phyloP scores from a whole-genome alignment of 441 rosid genomes.

The Erodium texanum region DNA sequence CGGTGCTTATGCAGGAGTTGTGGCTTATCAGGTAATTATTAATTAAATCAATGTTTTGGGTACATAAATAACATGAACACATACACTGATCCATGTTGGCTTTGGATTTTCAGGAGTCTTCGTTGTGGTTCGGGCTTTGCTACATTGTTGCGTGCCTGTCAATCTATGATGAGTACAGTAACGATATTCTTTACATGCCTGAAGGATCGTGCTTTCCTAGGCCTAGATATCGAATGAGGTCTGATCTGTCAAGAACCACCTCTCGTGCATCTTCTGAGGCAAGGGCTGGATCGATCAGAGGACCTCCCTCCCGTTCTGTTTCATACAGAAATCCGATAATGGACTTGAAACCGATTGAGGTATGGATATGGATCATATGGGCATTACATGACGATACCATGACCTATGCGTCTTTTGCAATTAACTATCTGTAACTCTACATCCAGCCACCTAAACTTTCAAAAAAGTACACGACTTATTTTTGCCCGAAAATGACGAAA shows the following conservation, averaged over 20 bases:
- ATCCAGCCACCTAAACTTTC: too few relatives aligned
- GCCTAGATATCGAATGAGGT: constrained; percentile 49
- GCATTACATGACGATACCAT: background rate
- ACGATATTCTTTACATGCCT: constrained; percentile 79
- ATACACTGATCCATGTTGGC: constrained; percentile 6
- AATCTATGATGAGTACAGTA: constrained; percentile 87
- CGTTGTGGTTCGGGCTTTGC: constrained; percentile 73
- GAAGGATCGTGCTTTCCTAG: constrained; percentile 96
- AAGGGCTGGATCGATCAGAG: constrained; percentile 41
- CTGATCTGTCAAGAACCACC: constrained; percentile 19
- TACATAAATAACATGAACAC: background rate
- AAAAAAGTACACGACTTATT: too few relatives aligned
- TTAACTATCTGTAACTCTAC: too few relatives aligned
- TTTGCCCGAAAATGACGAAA: too few relatives aligned
- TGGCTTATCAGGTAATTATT: constrained; percentile 94
- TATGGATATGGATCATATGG: constrained; percentile 16
- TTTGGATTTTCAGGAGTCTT: constrained; percentile 58
- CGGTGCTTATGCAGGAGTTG: constrained; percentile 68
- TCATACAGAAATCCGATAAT: constrained; percentile 45
- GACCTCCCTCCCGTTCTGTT: constrained; percentile 37
- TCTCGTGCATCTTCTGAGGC: constrained; percentile 35
- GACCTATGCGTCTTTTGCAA: too few relatives aligned
- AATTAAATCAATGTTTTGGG: background rate
- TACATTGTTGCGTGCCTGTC: constrained; percentile 70
- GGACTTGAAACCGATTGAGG: constrained; percentile 78